Percentiles rank a stretch among this genome's conserved stretches.
Conservation (phyloP, 495 filamentous ascomycete genomes). For the Xylaria sp. region DNA sequence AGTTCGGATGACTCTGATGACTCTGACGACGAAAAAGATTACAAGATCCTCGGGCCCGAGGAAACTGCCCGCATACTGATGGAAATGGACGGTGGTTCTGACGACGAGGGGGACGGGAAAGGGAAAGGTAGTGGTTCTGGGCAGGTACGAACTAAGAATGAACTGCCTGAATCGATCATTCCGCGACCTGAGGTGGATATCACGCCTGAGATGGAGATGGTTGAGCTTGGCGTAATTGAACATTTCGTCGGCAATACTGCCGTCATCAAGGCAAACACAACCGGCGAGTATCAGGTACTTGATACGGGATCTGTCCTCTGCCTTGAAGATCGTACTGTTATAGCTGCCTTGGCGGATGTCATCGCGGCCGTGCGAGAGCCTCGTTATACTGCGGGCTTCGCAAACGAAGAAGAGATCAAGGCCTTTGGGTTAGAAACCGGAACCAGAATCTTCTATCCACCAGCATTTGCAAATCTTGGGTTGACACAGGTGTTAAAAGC, state of each 20-base stretch:
- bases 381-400: constrained; percentile 77
- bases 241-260: constrained; percentile 75
- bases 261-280: constrained; percentile 78
- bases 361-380: constrained; percentile 84
- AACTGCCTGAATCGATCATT: constrained; percentile 69
- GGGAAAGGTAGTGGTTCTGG: constrained; percentile 48
- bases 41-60: constrained; percentile 74
- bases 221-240: constrained; percentile 74
- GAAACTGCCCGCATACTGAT: constrained; percentile 83
- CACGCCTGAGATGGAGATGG: constrained; percentile 76
- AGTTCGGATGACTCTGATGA: constrained; percentile 65
- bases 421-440: constrained; percentile 68
- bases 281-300: constrained; percentile 82
- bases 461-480: constrained; percentile 75
- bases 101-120: constrained; percentile 70
- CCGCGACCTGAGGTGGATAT: constrained; percentile 77
- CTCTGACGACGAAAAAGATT: constrained; percentile 71
- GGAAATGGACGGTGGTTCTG: constrained; percentile 70
- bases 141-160: constrained; percentile 73
- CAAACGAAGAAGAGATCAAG: constrained; percentile 67
- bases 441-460: constrained; percentile 78
- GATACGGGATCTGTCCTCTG: constrained; percentile 85
- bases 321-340: constrained; percentile 72
- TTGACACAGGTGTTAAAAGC: constrained; percentile 81
- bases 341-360: constrained; percentile 82